Percentiles rank a stretch among this genome's conserved stretches.
Evolutionary conservation across 768 basidiomycete genomes (phyloP).

Genomic region (Russula abietina): DNA sequence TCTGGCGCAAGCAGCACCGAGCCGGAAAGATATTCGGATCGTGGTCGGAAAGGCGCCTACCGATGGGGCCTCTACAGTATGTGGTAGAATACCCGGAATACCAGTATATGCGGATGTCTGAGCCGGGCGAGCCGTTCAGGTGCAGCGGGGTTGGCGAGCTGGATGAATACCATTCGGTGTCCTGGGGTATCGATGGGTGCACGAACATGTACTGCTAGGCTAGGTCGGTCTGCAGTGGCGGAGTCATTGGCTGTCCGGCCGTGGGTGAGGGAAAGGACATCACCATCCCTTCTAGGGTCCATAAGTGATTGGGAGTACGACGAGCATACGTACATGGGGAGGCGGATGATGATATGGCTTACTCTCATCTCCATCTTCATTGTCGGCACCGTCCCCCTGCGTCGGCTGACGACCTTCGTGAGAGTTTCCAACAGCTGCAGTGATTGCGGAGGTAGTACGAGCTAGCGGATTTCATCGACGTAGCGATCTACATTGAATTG

Average conservation of each 20-base stretch:
- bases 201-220: constrained; percentile 45
- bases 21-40: constrained; percentile 34
- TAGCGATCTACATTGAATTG: too few relatives aligned
- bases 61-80: constrained; percentile 30
- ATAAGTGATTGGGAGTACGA: too few relatives aligned
- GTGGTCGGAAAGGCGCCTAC: constrained; percentile 38
- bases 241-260: constrained; percentile 31
- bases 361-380: too few relatives aligned
- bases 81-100: constrained; percentile 41
- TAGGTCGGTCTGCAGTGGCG: constrained; percentile 41
- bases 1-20: constrained; percentile 39
- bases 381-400: too few relatives aligned
- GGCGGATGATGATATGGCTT: too few relatives aligned
- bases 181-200: constrained; percentile 38
- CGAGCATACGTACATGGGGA: too few relatives aligned
- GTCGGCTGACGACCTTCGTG: too few relatives aligned
- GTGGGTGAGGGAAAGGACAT: constrained; percentile 35
- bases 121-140: constrained; percentile 27
- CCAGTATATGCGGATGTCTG: constrained; percentile 48
- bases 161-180: constrained; percentile 38
- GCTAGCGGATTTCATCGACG: too few relatives aligned
- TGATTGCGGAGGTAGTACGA: too few relatives aligned
- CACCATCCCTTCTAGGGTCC: too few relatives aligned
- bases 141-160: constrained; percentile 34
- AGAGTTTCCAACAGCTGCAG: too few relatives aligned